Base-by-base conservation (phyloP, 2,329 filamentous ascomycete species). In the Neonectria neomacrospora region DNA sequence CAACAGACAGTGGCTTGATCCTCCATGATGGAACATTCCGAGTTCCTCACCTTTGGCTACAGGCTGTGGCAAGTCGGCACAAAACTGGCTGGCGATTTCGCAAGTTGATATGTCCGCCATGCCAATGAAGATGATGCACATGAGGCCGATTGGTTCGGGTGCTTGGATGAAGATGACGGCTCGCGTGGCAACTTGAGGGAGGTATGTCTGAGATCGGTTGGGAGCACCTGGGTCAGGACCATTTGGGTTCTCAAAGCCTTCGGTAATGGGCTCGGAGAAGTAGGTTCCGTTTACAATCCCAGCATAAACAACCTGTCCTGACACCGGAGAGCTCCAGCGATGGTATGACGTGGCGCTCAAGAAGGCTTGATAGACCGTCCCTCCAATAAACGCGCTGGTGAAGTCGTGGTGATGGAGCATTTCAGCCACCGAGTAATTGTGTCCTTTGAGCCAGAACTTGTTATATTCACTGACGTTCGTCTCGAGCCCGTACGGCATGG, bases 21-120 rank as follows among this genome's bases (percentile, higher is more conserved):
- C 90, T 20, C 90, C 90, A 71, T 88, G 91, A 72, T 92, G 90
- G 77, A 92, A 92, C 88, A 91, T 91, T 32, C 90, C 90, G 30
- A 89, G 80, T 77, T 91, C 79, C 16, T 92, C 86, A 8, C 90
- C 90, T 79, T 92, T 92, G 1, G 14, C 7, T 2, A 71, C 60
- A 2, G 5, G 2, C 14, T 63, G 50, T 10, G 60, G 57, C 30
- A 30, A 41, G 16, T 23, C 28, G 1, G 3, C 14, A 3, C 3
- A 28, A 18, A 71, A 72, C 22, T 58, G 70, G 3, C 60, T 23
- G 44, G 79, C 78, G 16, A 92, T 75, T 58, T 84, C 82, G 71
- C 89, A 91, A 0, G 88, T 88, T 45, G 85, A 88, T 5, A 92
- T 89, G 75, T 93, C 90, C 5, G 86, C 87, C 89, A 92, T 92